Conservation (phyloP, 169 alveolate genomes). For the Eimeria brunetti region DNA sequence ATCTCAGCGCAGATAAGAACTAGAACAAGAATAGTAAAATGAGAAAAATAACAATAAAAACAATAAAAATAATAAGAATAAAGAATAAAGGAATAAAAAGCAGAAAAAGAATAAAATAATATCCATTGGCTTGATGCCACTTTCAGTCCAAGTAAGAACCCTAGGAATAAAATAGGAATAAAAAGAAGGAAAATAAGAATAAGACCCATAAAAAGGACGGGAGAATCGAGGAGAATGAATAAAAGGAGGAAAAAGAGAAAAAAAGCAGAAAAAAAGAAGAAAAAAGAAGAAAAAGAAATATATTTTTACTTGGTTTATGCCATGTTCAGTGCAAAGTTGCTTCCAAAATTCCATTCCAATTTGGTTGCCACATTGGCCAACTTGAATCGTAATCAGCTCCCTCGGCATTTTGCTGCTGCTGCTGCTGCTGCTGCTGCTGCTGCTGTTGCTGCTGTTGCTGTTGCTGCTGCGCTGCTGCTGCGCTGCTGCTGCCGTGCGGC, state of each 20-base stretch:
- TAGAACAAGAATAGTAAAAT: too few relatives aligned
- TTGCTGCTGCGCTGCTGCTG: neutral
- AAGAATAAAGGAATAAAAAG: too few relatives aligned
- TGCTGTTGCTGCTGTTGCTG: neutral
- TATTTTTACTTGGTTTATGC: conserved; percentile 88
- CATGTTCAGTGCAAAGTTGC: conserved; percentile 98
- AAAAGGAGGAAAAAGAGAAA: neutral
- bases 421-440: neutral
- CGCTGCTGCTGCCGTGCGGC: neutral
- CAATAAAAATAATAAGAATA: too few relatives aligned
- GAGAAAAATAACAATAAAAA: too few relatives aligned
- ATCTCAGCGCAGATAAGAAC: too few relatives aligned
- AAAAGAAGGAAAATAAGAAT: too few relatives aligned
- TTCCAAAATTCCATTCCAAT: conserved; percentile 99
- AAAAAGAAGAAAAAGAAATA: too few relatives aligned
- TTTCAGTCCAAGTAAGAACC: too few relatives aligned
- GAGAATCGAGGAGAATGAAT: neutral
- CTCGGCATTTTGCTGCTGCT: conserved; percentile 95
- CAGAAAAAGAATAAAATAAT: too few relatives aligned
- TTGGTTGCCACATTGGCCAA: conserved; percentile 99
- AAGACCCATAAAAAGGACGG: neutral
- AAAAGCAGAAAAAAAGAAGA: neutral
- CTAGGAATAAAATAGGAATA: too few relatives aligned
- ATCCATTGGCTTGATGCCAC: too few relatives aligned
- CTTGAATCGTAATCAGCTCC: conserved; percentile 98